Evolutionary conservation across 2,329 filamentous ascomycete species (phyloP).

Genomic region (Curvularia hawaiiensis): DNA sequence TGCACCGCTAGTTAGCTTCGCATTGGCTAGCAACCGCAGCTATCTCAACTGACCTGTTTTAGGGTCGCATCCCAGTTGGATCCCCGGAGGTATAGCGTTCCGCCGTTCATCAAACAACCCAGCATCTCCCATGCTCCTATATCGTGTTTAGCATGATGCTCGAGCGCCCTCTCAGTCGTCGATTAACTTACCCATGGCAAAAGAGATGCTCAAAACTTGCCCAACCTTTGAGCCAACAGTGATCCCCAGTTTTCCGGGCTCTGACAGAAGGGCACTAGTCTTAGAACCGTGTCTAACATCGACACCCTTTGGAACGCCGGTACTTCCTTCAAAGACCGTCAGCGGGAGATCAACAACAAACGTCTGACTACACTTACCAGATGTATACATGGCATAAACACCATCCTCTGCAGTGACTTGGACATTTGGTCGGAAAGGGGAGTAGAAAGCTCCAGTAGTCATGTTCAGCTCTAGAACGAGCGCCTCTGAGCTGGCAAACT

Average conservation of each 20-base stretch:
- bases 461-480: constrained; percentile 25
- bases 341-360: not conserved
- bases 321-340: constrained; percentile 49
- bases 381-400: constrained; percentile 58
- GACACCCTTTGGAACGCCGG: constrained; percentile 63
- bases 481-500: constrained; percentile 18
- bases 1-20: constrained; percentile 26
- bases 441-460: constrained; percentile 21
- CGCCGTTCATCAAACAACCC: constrained; percentile 61
- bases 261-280: constrained; percentile 58
- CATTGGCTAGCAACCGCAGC: not conserved
- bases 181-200: constrained; percentile 63
- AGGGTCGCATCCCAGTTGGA: constrained; percentile 57
- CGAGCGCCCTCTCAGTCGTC: not conserved
- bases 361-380: constrained; percentile 32
- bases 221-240: constrained; percentile 58
- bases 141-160: constrained; percentile 1
- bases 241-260: constrained; percentile 59
- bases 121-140: constrained; percentile 67
- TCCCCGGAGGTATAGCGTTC: constrained; percentile 60
- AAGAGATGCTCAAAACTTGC: constrained; percentile 63
- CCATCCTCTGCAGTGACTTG: constrained; percentile 31
- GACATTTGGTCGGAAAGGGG: constrained; percentile 24
- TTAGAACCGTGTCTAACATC: constrained; percentile 63
- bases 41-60: constrained; percentile 46